These are phyloP conservation scores for Hanseniaspora uvarum DNA, from an alignment of 1,139 yeast genomes.

Conservation along the genomic window DNA sequence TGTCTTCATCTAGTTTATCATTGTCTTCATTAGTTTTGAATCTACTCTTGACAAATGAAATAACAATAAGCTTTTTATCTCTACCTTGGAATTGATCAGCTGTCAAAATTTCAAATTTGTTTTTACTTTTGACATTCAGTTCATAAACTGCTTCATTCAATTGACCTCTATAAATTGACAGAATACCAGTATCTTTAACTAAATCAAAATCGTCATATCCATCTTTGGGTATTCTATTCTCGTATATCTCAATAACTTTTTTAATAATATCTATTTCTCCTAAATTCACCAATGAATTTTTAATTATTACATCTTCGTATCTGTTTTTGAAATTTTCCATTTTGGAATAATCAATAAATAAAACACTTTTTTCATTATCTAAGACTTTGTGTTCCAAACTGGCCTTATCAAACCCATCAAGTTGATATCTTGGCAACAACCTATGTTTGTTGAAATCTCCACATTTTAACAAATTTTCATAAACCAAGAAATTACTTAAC, in stretches of 20 bases:
- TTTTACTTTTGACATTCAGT: not conserved
- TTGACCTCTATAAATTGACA: slow-evolving; percentile 83
- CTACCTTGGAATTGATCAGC: slow-evolving; percentile 96
- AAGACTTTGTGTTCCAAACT: slow-evolving; percentile 5
- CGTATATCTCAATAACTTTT: slow-evolving; percentile 37
- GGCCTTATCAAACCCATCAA: slow-evolving; percentile 33
- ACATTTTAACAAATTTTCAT: slow-evolving; percentile 63
- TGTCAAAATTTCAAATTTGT: slow-evolving; percentile 63
- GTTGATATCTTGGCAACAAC: slow-evolving; percentile 34
- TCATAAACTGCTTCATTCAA: slow-evolving; percentile 42
- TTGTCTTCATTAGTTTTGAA: slow-evolving; percentile 28
- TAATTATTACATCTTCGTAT: slow-evolving; percentile 32
- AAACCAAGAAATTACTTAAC: slow-evolving; percentile 68
- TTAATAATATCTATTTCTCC: slow-evolving; percentile 59
- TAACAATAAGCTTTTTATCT: slow-evolving; percentile 80
- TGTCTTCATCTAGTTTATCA: slow-evolving; percentile 50
- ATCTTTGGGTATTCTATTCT: slow-evolving; percentile 21
- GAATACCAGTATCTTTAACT: slow-evolving; percentile 57
- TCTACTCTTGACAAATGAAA: slow-evolving; percentile 80
- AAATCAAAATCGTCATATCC: slow-evolving; percentile 49
- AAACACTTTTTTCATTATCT: slow-evolving; percentile 5
- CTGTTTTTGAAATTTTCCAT: not conserved
- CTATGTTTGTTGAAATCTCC: slow-evolving; percentile 57
- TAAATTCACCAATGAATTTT: slow-evolving; percentile 37
- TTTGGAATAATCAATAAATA: slow-evolving; percentile 8